Conservation (phyloP, 106 monocot genomes). For the Dendrobium nobile region DNA sequence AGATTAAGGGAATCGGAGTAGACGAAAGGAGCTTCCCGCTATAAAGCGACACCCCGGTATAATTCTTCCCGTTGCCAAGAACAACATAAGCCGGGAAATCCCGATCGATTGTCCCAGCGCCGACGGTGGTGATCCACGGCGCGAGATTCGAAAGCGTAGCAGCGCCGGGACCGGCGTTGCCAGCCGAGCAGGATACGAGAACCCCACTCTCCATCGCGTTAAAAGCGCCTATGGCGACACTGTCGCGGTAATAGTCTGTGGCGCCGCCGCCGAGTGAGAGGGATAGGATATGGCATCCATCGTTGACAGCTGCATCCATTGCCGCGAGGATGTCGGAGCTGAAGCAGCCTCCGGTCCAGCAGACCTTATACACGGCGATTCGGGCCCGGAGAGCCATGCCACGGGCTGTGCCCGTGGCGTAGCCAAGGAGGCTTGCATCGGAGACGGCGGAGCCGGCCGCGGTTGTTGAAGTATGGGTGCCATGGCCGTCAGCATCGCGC, state of each 20-base stretch:
- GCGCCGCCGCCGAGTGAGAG: conserved; percentile 88
- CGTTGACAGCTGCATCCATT: conserved; percentile 73
- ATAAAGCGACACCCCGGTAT: conserved; percentile 84
- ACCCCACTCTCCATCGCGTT: conserved; percentile 83
- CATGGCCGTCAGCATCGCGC: conserved; percentile 87
- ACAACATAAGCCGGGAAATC: conserved; percentile 77
- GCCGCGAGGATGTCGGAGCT: conserved; percentile 91
- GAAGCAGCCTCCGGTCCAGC: conserved; percentile 93
- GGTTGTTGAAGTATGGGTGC: conserved; percentile 87
- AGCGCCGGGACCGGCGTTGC: conserved; percentile 67
- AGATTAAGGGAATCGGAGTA: conserved; percentile 45
- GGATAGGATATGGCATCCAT: conserved; percentile 80
- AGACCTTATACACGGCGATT: conserved; percentile 89
- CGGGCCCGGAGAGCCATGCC: conserved; percentile 74
- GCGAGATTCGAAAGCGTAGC: conserved; percentile 76
- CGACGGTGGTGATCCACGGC: conserved; percentile 97
- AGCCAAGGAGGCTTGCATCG: conserved; percentile 66
- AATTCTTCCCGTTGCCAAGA: conserved; percentile 81
- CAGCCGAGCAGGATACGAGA: conserved; percentile 89
- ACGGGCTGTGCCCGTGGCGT: conserved; percentile 75
- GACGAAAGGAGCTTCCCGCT: conserved; percentile 46
- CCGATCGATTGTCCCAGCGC: conserved; percentile 88
- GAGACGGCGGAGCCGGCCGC: conserved; percentile 65
- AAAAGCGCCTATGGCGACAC: conserved; percentile 80
- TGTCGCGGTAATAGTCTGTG: conserved; percentile 79